phyloP scores from a whole-genome alignment of 345 rosid species.

The Arabis alpina region DNA sequence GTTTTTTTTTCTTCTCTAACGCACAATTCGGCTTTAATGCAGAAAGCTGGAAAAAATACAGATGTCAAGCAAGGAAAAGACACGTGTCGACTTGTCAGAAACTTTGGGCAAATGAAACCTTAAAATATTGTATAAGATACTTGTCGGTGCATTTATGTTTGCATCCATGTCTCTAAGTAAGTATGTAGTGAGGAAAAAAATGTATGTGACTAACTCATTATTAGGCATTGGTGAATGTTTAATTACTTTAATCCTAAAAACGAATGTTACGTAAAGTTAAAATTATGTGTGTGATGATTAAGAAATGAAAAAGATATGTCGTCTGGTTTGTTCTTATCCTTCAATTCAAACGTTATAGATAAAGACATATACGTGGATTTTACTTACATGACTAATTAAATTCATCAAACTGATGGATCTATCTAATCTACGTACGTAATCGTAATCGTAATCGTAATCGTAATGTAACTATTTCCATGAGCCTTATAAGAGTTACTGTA shows the following conservation, averaged over 20 bases:
- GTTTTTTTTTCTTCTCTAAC: too few species aligned
- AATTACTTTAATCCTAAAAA: not conserved
- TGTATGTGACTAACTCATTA: not conserved
- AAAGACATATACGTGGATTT: conserved; percentile 14
- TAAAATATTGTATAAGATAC: too few species aligned
- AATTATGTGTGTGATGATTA: conserved; percentile 9
- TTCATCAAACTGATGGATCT: not conserved
- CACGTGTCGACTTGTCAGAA: too few species aligned
- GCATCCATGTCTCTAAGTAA: not conserved
- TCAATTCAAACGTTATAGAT: conserved; percentile 8
- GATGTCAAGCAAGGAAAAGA: too few species aligned
- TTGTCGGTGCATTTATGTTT: not conserved
- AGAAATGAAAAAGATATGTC: not conserved
- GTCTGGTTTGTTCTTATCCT: conserved; percentile 2
- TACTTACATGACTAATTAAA: conserved; percentile 8
- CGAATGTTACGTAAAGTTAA: not conserved
- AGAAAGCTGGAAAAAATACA: too few species aligned
- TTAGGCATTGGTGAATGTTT: too few species aligned
- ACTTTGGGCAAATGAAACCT: too few species aligned
- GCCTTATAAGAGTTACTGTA: too few species aligned
- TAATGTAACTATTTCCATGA: too few species aligned
- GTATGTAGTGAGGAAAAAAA: not conserved
- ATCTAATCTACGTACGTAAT: too few species aligned
- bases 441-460: too few species aligned
- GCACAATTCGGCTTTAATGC: too few species aligned